Evolutionary conservation across 208 protist species (phyloP), one percentile per base, ranked within the genome.

Genomic region (Trypanosoma rangeli): DNA sequence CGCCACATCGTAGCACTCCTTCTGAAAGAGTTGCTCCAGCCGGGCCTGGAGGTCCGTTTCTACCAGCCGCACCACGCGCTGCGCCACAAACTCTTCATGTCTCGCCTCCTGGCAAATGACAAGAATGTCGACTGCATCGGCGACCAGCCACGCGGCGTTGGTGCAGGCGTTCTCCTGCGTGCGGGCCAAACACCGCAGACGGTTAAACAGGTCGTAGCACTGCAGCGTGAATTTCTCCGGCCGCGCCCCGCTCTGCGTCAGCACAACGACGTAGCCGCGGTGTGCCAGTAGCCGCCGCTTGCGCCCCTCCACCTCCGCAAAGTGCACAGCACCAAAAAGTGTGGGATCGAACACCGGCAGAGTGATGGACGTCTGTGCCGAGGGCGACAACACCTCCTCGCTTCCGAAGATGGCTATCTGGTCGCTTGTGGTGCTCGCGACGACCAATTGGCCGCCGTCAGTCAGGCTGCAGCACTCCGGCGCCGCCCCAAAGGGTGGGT

Each of bases 21-120:
- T 98, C 61, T 89, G 85, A 73, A 98, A 98, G 12, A 99, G 87
- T 39, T 96, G 87, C 52, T 99, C 96, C 10, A 99, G 68, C 68
- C 98, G 99, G 10, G 83, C 90, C 64, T 96, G 90, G 35, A 93
- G 94, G 58, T 90, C 89, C 44, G 97, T 94, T 72, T 99, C 98
- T 2, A 80, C 74, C 20, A 99, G 72, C 55, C 79, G 79, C 59
- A 80, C 63, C 22, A 83, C 52, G 8, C 53, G 58, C 26, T 83
- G 62, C 22, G 52, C 33, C 44, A 83, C 65, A 44, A 60, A 33
- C 18, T 63, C 63, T 10, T 66, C 71, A 55, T 64, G 64, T 5
- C 59, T 44, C 7, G 82, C 69, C 52, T 97, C 89, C 10, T 81
- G 59, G 15, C 80, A 85, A 57, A 98, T 67, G 10, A 98, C 80